Evolutionary conservation across 371 early-diverging fungal genomes (phyloP), one percentile per base, ranked within the genome.

Genomic region (Apophysomyces sp.): DNA sequence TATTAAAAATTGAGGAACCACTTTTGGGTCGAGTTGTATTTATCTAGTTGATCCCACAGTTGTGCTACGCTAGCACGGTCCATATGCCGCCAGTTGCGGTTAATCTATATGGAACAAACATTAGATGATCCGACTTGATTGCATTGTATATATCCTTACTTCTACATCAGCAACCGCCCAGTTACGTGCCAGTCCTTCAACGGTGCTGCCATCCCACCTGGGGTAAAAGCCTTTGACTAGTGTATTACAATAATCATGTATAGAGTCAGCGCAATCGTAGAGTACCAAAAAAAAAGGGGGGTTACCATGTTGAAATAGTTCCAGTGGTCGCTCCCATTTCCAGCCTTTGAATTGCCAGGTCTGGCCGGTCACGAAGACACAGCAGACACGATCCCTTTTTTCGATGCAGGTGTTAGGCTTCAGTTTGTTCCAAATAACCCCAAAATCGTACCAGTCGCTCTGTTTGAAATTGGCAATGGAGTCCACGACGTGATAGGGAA

Each of bases 271-370:
- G 11, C 8, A 58, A 27, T 28, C 8, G 41, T 32, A 15, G 15
- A 37, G n/a, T 36, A 37, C 6, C 16, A n/a, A 54, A 61, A 40
- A 40, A 41, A 41, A 11, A 41, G 18, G 18, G 18, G n/a, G 12
- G 52, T 69, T 84, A 88, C 88, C 87, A 71, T 89, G 83, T 16
- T 81, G 77, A 72, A 96, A 95, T 13, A 96, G 68, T 49, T 92
- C 90, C 11, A 87, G 80, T 1, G 95, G 94, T 24, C 86, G 84
- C 44, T 84, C 84, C 87, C 92, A 95, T 63, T 86, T 89, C 95
- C 95, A 96, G 24, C 88, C 86, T 64, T 92, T 92, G 71, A 96
- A 94, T 73, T 97, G 96, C 98, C 98, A 97, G 34, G 84, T 82
- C 37, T 91, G 92, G 27, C 96, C 96, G 39, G 85, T 86, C 13